Evolutionary conservation across 805 yeast species (phyloP), one percentile per base, ranked within the genome.

Genomic region (Starmerella apis): DNA sequence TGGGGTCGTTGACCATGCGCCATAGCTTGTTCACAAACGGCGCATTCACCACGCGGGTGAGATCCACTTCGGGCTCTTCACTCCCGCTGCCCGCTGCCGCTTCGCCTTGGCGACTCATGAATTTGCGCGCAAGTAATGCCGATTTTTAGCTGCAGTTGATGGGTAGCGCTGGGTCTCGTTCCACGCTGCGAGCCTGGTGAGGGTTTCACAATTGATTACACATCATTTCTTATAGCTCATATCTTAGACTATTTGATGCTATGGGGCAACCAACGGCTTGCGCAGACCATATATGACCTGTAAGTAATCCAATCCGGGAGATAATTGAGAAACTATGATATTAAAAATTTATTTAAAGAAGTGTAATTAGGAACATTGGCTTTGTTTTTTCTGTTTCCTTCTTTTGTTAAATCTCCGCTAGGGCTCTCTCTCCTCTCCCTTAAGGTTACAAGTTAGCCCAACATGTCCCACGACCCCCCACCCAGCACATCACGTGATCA

Each of bases 1-100:
- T 60, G 0, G 78, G 71, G 63, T 90, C 96, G 63, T 88, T 88
- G 8, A 92, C 87, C 96, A 92, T 92, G 32, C 81, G 76, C 98
- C 98, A 90, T 18, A 92, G 70, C 65, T 92, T 92, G 72, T 81
- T 78, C 9, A 92, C 95, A 68, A 92, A 92, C 0, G 95, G 94
- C 1, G 97, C 54, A 19, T 55, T 48, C 23, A 50, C 51, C 18
- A 47, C 36, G 14, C 39, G 28, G 37, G 94, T 35, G 33, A 25
- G n/a, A 14, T 52, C 49, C 16, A 38, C 49, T 23, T 48, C 49
- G 25, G 47, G 25, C 43, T 45, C 53, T 32, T 27, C 31, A 20
- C 35, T 49, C 30, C 22, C 41, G 39, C 30, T 33, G 37, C 37
- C 22, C 43, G 48, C 23, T n/a, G 4, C 41, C 43, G 48, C 23